Evolutionary conservation across 2,329 filamentous ascomycete species (phyloP), one percentile per base, ranked within the genome.

Genomic region (Sporothrix humicola): DNA sequence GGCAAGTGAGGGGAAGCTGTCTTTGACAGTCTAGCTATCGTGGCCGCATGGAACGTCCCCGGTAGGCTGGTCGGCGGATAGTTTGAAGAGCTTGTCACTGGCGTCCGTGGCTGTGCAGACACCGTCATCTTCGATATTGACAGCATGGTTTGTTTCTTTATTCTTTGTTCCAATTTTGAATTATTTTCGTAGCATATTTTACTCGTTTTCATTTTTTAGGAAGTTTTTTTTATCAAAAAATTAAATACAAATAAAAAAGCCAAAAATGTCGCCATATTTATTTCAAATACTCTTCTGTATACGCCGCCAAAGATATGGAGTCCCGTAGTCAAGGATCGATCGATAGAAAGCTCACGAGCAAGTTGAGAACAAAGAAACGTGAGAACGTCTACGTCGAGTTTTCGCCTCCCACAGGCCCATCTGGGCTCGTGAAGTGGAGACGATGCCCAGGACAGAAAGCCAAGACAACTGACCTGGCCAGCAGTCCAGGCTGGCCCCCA

Each of bases 301-400:
- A 7, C 5, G 4, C n/a, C 26, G 23, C 56, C 56, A 26, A 59
- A 59, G 26, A 37, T 37, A 59, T 37, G 23, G 56, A 13, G 23
- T 31, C 23, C 3, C 12, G 3, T 59, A 15, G 56, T 3, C 3
- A 3, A 23, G 56, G 12, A 59, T 26, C 23, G 23, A 26, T 26
- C 23, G 23, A 26, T 26, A 26, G 23, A 26, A 37, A 37, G 31
- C 31, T 37, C 31, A 59, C 26, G 56, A 59, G 56, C 13, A 59
- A 9, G 56, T 59, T 59, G 13, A 37, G 56, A 37, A 59, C 56
- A 59, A 59, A 59, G 56, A 59, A 59, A 59, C 12, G 8, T 7
- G 56, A 59, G 12, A 9, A 37, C 1, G 56, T 20, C 23, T 31
- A 26, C 10, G 9, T 12, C 15, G 15, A 48, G 46, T 17, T 12